These are phyloP conservation scores for Pezicula radicicola DNA, from an alignment of 2,329 filamentous ascomycete species.

Conservation along the genomic window DNA sequence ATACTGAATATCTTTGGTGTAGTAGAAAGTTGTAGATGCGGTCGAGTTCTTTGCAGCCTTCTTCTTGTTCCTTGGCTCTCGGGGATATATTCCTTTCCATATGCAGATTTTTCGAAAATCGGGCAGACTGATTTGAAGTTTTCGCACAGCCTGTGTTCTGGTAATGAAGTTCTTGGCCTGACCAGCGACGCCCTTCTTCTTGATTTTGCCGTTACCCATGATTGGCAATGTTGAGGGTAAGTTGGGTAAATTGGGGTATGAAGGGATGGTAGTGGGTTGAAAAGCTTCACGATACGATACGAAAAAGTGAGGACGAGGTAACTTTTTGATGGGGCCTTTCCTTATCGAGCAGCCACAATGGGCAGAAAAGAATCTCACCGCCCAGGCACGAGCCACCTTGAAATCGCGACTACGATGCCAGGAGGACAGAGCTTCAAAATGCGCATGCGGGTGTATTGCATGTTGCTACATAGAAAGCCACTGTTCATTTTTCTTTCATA, in stretches of 20 bases:
- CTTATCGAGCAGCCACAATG: background rate
- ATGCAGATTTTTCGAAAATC: constrained; percentile 99
- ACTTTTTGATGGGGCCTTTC: constrained; percentile 1
- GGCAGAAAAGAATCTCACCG: background rate
- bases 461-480: constrained; percentile 4
- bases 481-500: constrained; percentile 8
- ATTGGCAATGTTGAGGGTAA: constrained; percentile 27
- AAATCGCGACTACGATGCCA: background rate
- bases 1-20: constrained; percentile 95
- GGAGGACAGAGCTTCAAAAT: constrained; percentile 5
- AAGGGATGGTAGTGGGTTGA: constrained; percentile 13
- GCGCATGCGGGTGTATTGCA: no score
- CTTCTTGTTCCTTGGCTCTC: constrained; percentile 94
- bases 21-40: constrained; percentile 87
- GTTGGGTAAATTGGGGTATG: constrained; percentile 4
- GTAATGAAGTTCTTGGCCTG: constrained; percentile 99
- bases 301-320: constrained; percentile 22
- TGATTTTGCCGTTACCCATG: constrained; percentile 66
- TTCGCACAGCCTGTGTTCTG: constrained; percentile 92
- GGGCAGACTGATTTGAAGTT: constrained; percentile 93
- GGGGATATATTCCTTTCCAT: constrained; percentile 98
- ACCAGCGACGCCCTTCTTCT: constrained; percentile 86
- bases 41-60: constrained; percentile 92
- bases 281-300: constrained; percentile 34
- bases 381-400: no score